Evolutionary conservation across 768 basidiomycete species (phyloP), one percentile per base, ranked within the genome.

Genomic region (Cyclocybe cylindracea): DNA sequence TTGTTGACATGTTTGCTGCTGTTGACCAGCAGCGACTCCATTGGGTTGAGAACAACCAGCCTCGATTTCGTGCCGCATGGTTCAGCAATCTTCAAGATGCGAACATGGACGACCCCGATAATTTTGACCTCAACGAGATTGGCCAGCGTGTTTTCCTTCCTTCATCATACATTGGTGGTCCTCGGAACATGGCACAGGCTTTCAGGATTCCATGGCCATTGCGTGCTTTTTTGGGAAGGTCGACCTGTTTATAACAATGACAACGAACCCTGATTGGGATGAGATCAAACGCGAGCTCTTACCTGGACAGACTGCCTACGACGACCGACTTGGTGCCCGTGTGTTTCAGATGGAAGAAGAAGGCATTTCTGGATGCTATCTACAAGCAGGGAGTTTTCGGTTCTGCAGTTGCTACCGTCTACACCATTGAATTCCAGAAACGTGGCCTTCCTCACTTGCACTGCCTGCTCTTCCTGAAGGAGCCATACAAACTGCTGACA

Each of bases 361-460:
- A 72, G 3, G 72, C 68, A n/a, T n/a, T n/a, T n/a, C n/a, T 78
- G 0, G 50, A 71, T 2, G 64, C 68, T 18, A 70, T 84, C 7
- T 49, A 43, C 18, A 62, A 65, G 10, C 19, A 70, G 38, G 70
- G 71, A 7, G 63, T 77, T 39, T 72, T 80, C 66, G 82, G 81
- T 0, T 7, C 51, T 1, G 51, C 64, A 5, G 72, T 71, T 33
- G 82, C 75, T 4, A 63, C 70, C 49, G 73, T 84, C 0, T 79
- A 80, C 49, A 75, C 72, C 8, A 80, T 82, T 45, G 78, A 86
- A 53, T 84, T 82, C 57, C 82, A 84, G 58, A 84, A 84, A 52
- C 61, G 76, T 0, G 78, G 79, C 0, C 72, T 85, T 0, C 81
- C 81, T 19, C 80, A 84, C 54, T 73, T 77, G 57, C 83, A 85